Base-by-base conservation (phyloP, 116 monocot species). In the Iris pallida region DNA sequence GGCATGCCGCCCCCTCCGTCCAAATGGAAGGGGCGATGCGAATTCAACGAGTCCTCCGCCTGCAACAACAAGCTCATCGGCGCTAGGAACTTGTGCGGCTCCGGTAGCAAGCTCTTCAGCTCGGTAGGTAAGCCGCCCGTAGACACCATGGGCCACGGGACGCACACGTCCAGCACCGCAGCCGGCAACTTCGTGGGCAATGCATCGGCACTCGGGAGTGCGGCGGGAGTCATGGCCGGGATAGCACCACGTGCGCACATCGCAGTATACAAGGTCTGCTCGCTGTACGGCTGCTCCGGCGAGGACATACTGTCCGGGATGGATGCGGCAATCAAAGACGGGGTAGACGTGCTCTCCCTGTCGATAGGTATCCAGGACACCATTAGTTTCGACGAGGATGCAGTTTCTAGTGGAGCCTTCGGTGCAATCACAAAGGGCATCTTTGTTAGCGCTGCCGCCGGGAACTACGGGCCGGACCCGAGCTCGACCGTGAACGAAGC, bases 311-410 rank as follows among this genome's bases (percentile, higher is more conserved):
- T 65, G 19, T 9, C 8, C 4, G 68, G 40, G n/a, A 14, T 55
- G 6, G 68, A 68, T 0, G 11, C 10, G 0, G 55, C 68, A 1
- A 55, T 68, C n/a, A 0, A 4, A 7, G 55, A 68, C 41, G 57
- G 69, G 0, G 77, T 77, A 1, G 76, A 81, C 30, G 71, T 81
- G 59, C n/a, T 81, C 42, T 71, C 70, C 7, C 59, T 81, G 4
- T 76, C 81, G 6, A 48, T 68, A 42, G 71, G 71, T 17, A 7
- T 6, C 7, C 4, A 1, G 2, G 12, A 14, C 43, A 1, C 0
- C 0, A 30, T 30, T 30, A 8, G 11, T 0, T 68, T 72, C 15
- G 4, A 63, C n/a, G 0, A 0, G 0, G 44, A 57, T 63, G 2
- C 16, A 16, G 55, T 65, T 13, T 67, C 71, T 7, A 43, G 49